These are phyloP conservation scores for Bothriochloa decipiens DNA, from an alignment of 176 grass and related monocot species.

Conservation along the genomic window DNA sequence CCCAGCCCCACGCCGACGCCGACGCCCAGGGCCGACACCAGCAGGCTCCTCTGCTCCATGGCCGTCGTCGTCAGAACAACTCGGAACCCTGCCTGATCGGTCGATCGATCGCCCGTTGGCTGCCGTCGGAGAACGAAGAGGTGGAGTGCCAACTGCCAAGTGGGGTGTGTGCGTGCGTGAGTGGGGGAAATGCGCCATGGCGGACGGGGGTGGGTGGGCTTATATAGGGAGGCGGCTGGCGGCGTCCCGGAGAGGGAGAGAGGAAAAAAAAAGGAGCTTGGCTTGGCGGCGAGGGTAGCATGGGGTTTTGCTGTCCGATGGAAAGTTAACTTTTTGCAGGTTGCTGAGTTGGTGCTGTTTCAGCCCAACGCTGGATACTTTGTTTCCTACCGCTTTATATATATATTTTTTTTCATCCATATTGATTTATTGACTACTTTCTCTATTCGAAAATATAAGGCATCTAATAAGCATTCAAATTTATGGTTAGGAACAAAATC, in stretches of 20 bases:
- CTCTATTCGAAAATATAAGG: no score
- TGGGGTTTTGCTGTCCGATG: neutral
- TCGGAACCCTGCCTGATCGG: neutral
- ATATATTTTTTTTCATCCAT: no score
- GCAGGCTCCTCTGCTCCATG: conserved; percentile 93
- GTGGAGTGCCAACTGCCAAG: neutral
- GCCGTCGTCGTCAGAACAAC: neutral
- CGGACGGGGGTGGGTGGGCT: conserved; percentile 29
- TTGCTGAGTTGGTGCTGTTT: conserved; percentile 26
- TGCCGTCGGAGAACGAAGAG: conserved; percentile 4
- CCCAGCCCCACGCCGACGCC: conserved; percentile 92
- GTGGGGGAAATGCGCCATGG: conserved; percentile 39
- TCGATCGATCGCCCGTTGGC: neutral
- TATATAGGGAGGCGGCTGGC: conserved; percentile 42
- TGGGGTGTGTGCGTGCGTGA: neutral
- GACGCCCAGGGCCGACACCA: conserved; percentile 82
- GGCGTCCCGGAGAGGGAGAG: neutral
- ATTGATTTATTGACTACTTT: no score
- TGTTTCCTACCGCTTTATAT: neutral
- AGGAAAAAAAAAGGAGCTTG: neutral
- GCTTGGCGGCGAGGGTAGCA: conserved; percentile 34
- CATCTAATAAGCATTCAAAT: no score
- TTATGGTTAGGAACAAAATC: no score
- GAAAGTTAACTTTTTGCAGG: conserved; percentile 4
- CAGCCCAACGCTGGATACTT: conserved; percentile 10